phyloP scores from a whole-genome alignment of 805 yeast species.

The Tetrapisispora pingtungensis region DNA sequence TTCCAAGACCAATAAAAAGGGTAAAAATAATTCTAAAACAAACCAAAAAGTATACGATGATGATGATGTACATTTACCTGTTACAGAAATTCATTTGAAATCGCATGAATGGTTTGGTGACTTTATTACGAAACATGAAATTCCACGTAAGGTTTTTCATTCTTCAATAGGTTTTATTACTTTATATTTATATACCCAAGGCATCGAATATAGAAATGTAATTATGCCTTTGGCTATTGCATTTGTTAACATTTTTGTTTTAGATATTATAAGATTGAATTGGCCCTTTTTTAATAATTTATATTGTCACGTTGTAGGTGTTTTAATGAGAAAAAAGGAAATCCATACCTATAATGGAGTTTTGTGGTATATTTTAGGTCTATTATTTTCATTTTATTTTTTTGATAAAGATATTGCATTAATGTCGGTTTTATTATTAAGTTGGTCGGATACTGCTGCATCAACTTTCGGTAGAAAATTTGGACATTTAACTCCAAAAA shows the following conservation, averaged over 20 bases:
- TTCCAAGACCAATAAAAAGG: not conserved
- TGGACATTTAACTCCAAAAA: slow-evolving; percentile 75
- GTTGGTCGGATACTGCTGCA: slow-evolving; percentile 98
- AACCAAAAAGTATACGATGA: slow-evolving; percentile 1
- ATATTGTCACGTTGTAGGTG: slow-evolving; percentile 63
- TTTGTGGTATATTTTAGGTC: slow-evolving; percentile 76
- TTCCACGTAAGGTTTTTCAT: slow-evolving; percentile 82
- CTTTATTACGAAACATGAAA: slow-evolving; percentile 68
- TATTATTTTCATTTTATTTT: slow-evolving; percentile 55
- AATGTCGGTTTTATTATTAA: slow-evolving; percentile 64
- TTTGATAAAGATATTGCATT: slow-evolving; percentile 76
- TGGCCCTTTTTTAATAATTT: slow-evolving; percentile 51
- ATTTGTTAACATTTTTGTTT: slow-evolving; percentile 43
- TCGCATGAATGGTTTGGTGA: slow-evolving; percentile 38
- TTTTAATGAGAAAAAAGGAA: slow-evolving; percentile 78
- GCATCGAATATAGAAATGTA: slow-evolving; percentile 42
- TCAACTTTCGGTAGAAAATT: slow-evolving; percentile 82
- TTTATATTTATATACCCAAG: slow-evolving; percentile 51
- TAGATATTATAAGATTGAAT: slow-evolving; percentile 62
- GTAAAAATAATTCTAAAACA: not conserved
- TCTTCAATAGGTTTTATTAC: slow-evolving; percentile 82
- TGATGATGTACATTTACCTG: slow-evolving; percentile 24
- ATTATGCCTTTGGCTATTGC: slow-evolving; percentile 48
- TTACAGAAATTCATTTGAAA: slow-evolving; percentile 27
- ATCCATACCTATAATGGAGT: slow-evolving; percentile 70